Conservation (phyloP, 169 alveolate species). For the Plasmodium coatneyi region DNA sequence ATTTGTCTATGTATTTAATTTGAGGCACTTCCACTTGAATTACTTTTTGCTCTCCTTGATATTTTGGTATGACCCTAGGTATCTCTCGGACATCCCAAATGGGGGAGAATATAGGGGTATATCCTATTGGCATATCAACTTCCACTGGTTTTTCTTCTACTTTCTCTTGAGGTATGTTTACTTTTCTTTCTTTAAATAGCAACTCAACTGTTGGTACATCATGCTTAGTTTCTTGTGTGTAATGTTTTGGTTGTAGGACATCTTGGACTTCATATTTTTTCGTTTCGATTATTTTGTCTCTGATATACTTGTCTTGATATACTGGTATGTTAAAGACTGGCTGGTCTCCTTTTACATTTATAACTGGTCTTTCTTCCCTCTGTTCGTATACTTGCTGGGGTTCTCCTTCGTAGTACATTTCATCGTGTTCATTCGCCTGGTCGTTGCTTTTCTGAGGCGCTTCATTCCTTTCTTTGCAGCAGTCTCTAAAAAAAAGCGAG, state of each 20-base stretch:
- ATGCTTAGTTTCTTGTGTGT: conserved; percentile 87
- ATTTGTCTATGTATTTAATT: conserved; percentile 86
- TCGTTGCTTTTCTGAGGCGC: background rate
- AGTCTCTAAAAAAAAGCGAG: conserved; percentile 23
- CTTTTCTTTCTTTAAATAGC: conserved; percentile 82
- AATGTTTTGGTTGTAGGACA: conserved; percentile 85
- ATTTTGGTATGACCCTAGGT: conserved; percentile 88
- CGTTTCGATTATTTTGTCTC: conserved; percentile 87
- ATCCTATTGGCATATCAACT: conserved; percentile 87
- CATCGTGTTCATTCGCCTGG: background rate
- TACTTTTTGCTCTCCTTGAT: conserved; percentile 88
- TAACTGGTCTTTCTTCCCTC: conserved; percentile 81
- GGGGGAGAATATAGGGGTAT: conserved; percentile 88
- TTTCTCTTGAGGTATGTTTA: conserved; percentile 81
- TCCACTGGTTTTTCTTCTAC: conserved; percentile 84
- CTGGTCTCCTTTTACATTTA: conserved; percentile 87
- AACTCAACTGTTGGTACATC: conserved; percentile 88
- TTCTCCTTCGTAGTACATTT: conserved; percentile 9
- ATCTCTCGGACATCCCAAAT: conserved; percentile 90
- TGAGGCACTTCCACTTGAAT: conserved; percentile 89
- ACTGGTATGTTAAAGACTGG: conserved; percentile 89
- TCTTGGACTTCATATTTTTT: conserved; percentile 87
- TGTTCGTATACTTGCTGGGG: conserved; percentile 46
- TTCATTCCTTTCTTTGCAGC: conserved; percentile 25
- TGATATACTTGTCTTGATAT: conserved; percentile 86